Base-by-base conservation (phyloP, 208 protist genomes). In the Acanthamoeba culbertsoni region DNA sequence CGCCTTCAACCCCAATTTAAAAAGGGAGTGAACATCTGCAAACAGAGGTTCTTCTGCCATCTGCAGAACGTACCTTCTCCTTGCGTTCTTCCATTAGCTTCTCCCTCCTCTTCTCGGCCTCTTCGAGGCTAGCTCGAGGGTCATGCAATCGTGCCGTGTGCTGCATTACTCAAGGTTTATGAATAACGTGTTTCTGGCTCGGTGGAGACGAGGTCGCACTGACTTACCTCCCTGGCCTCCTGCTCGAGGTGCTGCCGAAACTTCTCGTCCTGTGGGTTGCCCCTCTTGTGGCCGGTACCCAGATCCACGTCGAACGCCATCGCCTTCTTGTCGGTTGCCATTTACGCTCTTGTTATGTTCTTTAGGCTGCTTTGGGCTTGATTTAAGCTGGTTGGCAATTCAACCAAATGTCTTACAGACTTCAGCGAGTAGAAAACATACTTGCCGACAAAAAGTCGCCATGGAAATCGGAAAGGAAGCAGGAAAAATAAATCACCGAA, bases 291-390 rank as follows among this genome's bases (percentile, higher is more conserved):
- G 18, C 68, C 68, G 0, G 68, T 79, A 20, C 68, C 68, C 10
- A 79, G n/a, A n/a, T 79, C 68, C 35, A 79, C 68, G 12, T 79
- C 68, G 20, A 79, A 79, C 68, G 68, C 68, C 68, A 79, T 79
- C 68, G 68, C 68, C 42, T 79, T 79, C 68, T 79, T 79, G 12
- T 79, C 68, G 68, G 40, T 48, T 40, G 68, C 33, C 68, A 79
- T 79, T 26, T 10, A 37, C 16, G 51, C 23, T 59, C 23, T 59
- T 14, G 14, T 59, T 59, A 23, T 23, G 23, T 14, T 59, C 51
- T 23, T 59, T 14, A n/a, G 51, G 51, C 23, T 14, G 14, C 23
- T 14, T 59, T 14, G 51, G 14, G 14, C 23, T 14, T 59, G 51
- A 14, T 59, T 14, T 59, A 59, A 14, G 23, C 14, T 59, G 16